Evolutionary conservation across 148 eudicot genomes (phyloP).

Genomic region (Amaranthus palmeri): DNA sequence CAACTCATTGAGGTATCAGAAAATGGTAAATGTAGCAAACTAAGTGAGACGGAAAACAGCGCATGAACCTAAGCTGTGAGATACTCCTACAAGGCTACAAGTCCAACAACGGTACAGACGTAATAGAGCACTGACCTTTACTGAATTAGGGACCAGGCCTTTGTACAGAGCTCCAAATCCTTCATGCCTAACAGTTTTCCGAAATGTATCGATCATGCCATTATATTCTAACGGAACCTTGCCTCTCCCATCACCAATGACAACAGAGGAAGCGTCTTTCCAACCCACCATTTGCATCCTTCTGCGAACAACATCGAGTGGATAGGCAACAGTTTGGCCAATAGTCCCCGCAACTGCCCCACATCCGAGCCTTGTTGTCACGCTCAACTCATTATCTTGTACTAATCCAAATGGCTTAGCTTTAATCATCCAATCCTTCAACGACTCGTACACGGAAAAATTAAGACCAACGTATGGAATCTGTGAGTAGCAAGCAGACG

Average conservation of each 20-base stretch:
- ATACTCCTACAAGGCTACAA: too few species aligned
- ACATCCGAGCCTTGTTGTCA: slow-evolving; percentile 83
- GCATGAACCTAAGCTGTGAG: too few species aligned
- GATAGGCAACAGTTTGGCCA: slow-evolving; percentile 96
- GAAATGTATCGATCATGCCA: slow-evolving; percentile 88
- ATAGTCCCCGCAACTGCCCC: slow-evolving; percentile 92
- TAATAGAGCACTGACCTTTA: slow-evolving; percentile 55
- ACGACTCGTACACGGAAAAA: slow-evolving; percentile 86
- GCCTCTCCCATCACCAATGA: slow-evolving; percentile 70
- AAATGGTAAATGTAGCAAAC: too few species aligned
- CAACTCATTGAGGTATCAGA: too few species aligned
- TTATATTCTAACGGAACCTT: slow-evolving; percentile 66
- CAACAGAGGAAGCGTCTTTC: slow-evolving; percentile 69
- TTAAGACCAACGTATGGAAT: slow-evolving; percentile 93
- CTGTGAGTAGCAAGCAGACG: slow-evolving; percentile 34
- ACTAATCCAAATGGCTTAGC: slow-evolving; percentile 56
- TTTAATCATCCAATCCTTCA: slow-evolving; percentile 79
- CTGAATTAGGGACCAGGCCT: slow-evolving; percentile 94
- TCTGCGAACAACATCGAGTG: slow-evolving; percentile 85
- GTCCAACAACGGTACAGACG: too few species aligned
- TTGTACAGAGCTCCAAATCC: slow-evolving; percentile 85
- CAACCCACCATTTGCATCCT: slow-evolving; percentile 99
- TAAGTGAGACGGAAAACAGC: too few species aligned
- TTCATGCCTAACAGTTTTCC: slow-evolving; percentile 73
- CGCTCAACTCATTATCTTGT: slow-evolving; percentile 65